Evolutionary conservation across 257 asterid genomes (phyloP), one percentile per base, ranked within the genome.

Genomic region (Ballota nigra): DNA sequence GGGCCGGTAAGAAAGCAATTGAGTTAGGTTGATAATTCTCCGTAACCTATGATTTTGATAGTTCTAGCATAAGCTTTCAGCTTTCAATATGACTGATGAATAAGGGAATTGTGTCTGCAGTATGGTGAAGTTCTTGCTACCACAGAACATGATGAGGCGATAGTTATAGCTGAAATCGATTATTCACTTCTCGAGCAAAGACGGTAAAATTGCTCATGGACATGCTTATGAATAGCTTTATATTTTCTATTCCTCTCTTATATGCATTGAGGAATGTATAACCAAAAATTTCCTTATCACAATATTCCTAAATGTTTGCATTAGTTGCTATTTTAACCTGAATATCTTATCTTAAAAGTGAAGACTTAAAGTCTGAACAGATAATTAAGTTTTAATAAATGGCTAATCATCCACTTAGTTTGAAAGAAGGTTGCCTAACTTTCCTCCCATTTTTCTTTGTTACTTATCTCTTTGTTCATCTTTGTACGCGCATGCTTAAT

Each of bases 51-150:
- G 59, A 56, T 73, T 66, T 79, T 69, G 40, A 68, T 43, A 66
- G 33, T 58, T 7, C 24, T 23, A 53, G 67, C 55, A 51, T 60
- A 52, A 18, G 45, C 64, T 49, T 75, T 69, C 56, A 75, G 12
- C 28, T 45, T 66, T 33, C 19, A 57, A 41, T 28, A 7, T 63
- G 59, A 57, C 64, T 49, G 69, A 28, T 77, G 20, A 63, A 58
- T 23, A 41, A 76, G 75, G 71, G 43, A 69, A 72, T 76, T 80
- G 57, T 71, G 52, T 73, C 70, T 84, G 82, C 90, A 92, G 96
- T 93, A 77, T 83, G 98, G 97, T 51, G 98, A 92, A 86, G 89
- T 92, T 40, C 81, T 92, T 77, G 94, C 92, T n/a, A 92, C 96
- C 63, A 87, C 98, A 10, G 96, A 90, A 77, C 96, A 92, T 36